Conservation (phyloP, 1,139 yeast genomes). For the Candida gigantensis region DNA sequence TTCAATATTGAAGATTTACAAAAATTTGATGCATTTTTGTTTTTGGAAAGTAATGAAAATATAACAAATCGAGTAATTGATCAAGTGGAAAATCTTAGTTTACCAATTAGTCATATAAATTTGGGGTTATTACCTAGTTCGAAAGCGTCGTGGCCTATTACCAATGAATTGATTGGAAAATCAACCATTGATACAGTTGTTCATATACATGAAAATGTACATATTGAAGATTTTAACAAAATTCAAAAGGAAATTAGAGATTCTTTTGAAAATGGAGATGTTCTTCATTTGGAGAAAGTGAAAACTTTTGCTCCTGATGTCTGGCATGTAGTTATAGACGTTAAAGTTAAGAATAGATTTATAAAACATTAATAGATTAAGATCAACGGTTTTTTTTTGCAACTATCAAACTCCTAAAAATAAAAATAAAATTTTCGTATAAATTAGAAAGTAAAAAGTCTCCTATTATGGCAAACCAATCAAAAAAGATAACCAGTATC, state of each 20-base stretch:
- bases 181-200: conserved; percentile 28
- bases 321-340: conserved; percentile 74
- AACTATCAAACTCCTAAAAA: no score
- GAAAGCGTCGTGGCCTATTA: conserved; percentile 57
- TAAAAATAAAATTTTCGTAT: no score
- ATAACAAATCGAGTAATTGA: conserved; percentile 43
- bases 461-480: no score
- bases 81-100: conserved; percentile 17
- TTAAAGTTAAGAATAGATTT: conserved; percentile 4
- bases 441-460: no score
- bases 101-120: conserved; percentile 62
- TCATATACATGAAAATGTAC: conserved; percentile 81
- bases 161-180: conserved; percentile 27
- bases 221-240: conserved; percentile 37
- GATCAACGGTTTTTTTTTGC: no score
- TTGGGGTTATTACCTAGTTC: conserved; percentile 78
- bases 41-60: conserved; percentile 61
- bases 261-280: conserved; percentile 16
- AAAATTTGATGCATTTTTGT: conserved; percentile 39
- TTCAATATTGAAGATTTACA: conserved; percentile 21
- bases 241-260: conserved; percentile 25
- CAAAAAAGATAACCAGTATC: no score
- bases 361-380: background rate
- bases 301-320: conserved; percentile 88
- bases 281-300: conserved; percentile 53